Percentiles rank a stretch among this genome's conserved stretches.
phyloP scores from a whole-genome alignment of 1,284 basidiomycete genomes.

The Anthracocystis setariae region DNA sequence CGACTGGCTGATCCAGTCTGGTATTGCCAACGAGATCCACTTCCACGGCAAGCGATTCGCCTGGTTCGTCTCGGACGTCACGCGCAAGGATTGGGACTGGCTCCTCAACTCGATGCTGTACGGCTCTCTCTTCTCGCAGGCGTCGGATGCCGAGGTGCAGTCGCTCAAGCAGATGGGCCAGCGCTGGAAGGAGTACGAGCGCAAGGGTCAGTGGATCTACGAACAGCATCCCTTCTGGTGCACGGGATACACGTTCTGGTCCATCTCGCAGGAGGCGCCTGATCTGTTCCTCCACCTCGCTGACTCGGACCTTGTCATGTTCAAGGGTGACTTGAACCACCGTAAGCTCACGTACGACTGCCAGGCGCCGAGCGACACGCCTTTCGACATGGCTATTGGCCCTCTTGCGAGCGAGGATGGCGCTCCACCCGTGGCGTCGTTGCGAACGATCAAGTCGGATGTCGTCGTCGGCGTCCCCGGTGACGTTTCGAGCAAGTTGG shows the following conservation, averaged over 20 bases:
- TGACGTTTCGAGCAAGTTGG: slow-evolving; percentile 76
- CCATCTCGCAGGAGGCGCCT: slow-evolving; percentile 76
- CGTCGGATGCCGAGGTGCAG: slow-evolving; percentile 82
- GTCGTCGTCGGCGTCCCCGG: slow-evolving; percentile 83
- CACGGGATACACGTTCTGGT: slow-evolving; percentile 74
- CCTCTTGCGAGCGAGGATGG: slow-evolving; percentile 89
- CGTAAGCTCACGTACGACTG: slow-evolving; percentile 75
- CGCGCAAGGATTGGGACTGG: slow-evolving; percentile 96
- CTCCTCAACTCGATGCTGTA: slow-evolving; percentile 69
- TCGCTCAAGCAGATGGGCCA: slow-evolving; percentile 82
- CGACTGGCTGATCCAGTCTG: slow-evolving; percentile 89
- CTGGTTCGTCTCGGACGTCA: slow-evolving; percentile 81
- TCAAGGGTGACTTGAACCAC: slow-evolving; percentile 93
- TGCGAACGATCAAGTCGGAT: slow-evolving; percentile 66
- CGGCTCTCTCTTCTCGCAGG: slow-evolving; percentile 76
- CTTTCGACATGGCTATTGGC: slow-evolving; percentile 91
- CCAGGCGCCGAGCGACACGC: slow-evolving; percentile 83
- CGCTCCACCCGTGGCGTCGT: slow-evolving; percentile 77
- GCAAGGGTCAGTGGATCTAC: slow-evolving; percentile 91
- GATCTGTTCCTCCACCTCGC: slow-evolving; percentile 94
- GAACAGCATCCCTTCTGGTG: slow-evolving; percentile 82
- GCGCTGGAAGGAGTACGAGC: slow-evolving; percentile 92
- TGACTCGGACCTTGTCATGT: slow-evolving; percentile 89
- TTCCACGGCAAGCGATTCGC: slow-evolving; percentile 81
- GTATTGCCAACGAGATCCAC: slow-evolving; percentile 82